Conservation (phyloP, 176 grass and related monocot species). For the Oryza meridionalis region DNA sequence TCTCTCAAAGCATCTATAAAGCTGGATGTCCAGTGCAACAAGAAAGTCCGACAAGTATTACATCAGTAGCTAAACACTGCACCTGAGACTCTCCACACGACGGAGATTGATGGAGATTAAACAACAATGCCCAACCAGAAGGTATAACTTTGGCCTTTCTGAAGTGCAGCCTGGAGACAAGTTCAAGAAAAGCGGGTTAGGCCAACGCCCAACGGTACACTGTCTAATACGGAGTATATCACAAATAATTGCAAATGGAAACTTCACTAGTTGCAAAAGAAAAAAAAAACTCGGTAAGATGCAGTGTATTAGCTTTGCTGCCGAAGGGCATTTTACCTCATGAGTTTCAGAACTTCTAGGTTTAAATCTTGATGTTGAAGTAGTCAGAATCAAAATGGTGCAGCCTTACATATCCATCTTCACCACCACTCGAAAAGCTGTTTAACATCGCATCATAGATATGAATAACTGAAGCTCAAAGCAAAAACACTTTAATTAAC, state of each 20-base stretch:
- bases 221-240: background rate
- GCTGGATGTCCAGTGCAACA: background rate
- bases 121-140: background rate
- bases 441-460: background rate
- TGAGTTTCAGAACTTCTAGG: background rate
- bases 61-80: background rate
- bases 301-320: background rate
- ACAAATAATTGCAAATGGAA: background rate
- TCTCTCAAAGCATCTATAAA: conserved; percentile 18
- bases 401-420: conserved; percentile 93
- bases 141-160: background rate
- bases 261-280: background rate
- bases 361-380: conserved; percentile 82
- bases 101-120: background rate
- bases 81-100: background rate
- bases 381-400: conserved; percentile 90
- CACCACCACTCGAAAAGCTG: conserved; percentile 89
- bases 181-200: background rate
- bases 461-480: background rate
- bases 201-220: background rate
- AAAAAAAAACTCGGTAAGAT: no score
- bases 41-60: background rate
- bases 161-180: conserved; percentile 1
- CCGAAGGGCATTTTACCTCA: background rate
- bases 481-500: background rate